These are phyloP conservation scores for Ilex aquifolium DNA, from an alignment of 257 asterid species.

Conservation along the genomic window DNA sequence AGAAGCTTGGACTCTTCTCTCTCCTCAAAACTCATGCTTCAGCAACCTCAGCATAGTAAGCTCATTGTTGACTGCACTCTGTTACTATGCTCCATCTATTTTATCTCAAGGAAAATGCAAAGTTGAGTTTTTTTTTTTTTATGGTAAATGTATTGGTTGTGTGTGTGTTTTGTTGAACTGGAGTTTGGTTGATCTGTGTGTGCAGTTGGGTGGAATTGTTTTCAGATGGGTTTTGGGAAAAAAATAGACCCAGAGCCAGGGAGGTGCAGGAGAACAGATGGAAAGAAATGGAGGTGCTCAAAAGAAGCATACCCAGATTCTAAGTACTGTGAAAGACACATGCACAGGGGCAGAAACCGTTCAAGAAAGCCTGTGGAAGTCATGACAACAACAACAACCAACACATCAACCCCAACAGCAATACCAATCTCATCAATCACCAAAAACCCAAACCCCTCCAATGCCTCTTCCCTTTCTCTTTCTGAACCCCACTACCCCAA, in stretches of 20 bases:
- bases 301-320: conserved; percentile 94
- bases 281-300: conserved; percentile 95
- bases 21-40: conserved; percentile 55
- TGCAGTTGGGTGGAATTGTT: conserved; percentile 78
- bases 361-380: conserved; percentile 99
- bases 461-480: conserved; percentile 15
- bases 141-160: neutral
- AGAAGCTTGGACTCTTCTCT: conserved; percentile 58
- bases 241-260: conserved; percentile 97
- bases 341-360: conserved; percentile 99
- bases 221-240: conserved; percentile 77
- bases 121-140: neutral
- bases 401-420: conserved; percentile 13
- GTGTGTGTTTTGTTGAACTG: neutral
- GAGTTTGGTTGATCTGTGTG: neutral
- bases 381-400: conserved; percentile 19
- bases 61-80: no score
- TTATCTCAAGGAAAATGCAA: neutral
- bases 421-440: conserved; percentile 29
- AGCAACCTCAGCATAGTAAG: conserved; percentile 48
- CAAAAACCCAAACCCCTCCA: conserved; percentile 12
- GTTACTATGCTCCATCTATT: neutral
- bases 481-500: neutral
- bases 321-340: conserved; percentile 97
- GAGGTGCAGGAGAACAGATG: conserved; percentile 93